These are phyloP conservation scores for Botrytis fabae DNA, from an alignment of 2,329 filamentous ascomycete species.

Conservation along the genomic window DNA sequence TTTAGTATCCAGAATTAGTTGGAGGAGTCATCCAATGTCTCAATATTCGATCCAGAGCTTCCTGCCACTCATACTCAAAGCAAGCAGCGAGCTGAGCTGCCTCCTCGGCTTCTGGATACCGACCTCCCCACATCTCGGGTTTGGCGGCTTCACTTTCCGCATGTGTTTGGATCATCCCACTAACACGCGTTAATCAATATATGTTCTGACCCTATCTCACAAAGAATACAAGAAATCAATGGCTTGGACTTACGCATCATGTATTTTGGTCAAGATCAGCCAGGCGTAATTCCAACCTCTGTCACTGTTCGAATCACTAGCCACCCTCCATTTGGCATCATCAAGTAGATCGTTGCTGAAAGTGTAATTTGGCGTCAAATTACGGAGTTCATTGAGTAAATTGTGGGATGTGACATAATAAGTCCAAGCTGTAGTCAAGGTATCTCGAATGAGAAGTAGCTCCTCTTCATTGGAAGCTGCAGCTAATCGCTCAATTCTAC, in stretches of 20 bases:
- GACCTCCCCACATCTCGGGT: constrained; percentile 69
- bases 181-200: constrained; percentile 36
- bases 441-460: constrained; percentile 58
- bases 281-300: constrained; percentile 77
- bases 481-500: constrained; percentile 68
- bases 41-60: constrained; percentile 65
- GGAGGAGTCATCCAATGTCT: constrained; percentile 66
- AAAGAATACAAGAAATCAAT: neutral
- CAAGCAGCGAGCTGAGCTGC: constrained; percentile 59
- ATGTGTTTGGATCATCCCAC: constrained; percentile 60
- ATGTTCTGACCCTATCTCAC: neutral
- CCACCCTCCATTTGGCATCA: constrained; percentile 65
- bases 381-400: constrained; percentile 67
- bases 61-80: constrained; percentile 67
- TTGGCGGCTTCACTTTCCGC: constrained; percentile 60
- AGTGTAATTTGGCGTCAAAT: constrained; percentile 66
- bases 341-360: constrained; percentile 64
- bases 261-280: constrained; percentile 67
- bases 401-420: constrained; percentile 72
- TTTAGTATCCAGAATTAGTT: constrained; percentile 55
- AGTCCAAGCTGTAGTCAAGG: constrained; percentile 70
- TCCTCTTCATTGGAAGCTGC: constrained; percentile 58
- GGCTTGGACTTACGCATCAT: constrained; percentile 57
- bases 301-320: constrained; percentile 62
- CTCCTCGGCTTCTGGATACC: constrained; percentile 55